Conservation (phyloP, 805 yeast genomes). For the Monosporozyma unispora region DNA sequence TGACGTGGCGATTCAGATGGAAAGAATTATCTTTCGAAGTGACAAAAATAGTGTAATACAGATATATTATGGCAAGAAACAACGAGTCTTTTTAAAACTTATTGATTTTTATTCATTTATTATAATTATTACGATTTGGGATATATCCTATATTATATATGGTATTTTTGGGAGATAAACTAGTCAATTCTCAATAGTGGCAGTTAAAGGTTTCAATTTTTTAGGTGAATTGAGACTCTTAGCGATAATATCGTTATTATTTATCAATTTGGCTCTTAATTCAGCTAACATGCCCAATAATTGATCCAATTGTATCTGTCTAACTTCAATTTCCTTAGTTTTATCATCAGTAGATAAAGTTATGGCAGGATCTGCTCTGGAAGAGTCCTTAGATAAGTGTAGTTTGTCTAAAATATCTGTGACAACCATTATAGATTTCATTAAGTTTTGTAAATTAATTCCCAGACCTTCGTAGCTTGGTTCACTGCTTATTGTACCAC, state of each 20-base stretch:
- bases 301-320: neutral
- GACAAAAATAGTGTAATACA: no score
- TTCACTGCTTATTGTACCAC: neutral
- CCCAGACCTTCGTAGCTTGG: neutral
- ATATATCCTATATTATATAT: neutral
- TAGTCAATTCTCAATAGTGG: neutral
- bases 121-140: neutral
- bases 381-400: neutral
- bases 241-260: neutral
- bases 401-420: constrained; percentile 3
- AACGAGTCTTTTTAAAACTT: neutral
- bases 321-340: neutral
- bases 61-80: neutral
- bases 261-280: neutral
- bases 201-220: neutral
- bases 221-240: neutral
- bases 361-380: neutral
- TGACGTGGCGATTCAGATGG: no score
- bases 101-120: neutral
- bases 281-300: neutral
- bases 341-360: neutral
- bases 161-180: no score
- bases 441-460: neutral
- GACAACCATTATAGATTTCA: constrained; percentile 1
- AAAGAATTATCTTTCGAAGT: neutral